phyloP scores from a whole-genome alignment of 768 basidiomycete species.

The Lactarius evosmus region DNA sequence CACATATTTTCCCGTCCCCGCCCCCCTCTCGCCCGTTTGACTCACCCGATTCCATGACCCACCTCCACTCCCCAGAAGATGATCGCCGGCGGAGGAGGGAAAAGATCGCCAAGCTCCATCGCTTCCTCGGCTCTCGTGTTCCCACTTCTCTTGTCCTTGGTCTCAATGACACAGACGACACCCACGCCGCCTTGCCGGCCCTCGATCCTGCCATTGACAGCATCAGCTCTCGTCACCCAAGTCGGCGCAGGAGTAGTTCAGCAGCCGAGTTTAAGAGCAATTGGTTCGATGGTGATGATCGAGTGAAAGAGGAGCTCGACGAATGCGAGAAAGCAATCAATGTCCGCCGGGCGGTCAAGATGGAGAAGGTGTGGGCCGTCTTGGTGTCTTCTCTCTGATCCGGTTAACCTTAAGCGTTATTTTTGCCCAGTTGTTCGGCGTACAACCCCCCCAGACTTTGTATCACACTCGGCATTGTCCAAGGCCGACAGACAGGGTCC shows the following conservation, averaged over 20 bases:
- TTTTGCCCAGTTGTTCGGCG: slow-evolving; percentile 66
- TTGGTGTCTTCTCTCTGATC: background rate
- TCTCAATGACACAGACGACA: slow-evolving; percentile 34
- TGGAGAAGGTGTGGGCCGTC: slow-evolving; percentile 77
- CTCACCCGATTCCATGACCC: slow-evolving; percentile 42
- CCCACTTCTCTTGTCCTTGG: slow-evolving; percentile 67
- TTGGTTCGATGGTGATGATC: slow-evolving; percentile 57
- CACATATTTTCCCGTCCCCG: slow-evolving; percentile 5
- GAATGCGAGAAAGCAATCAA: slow-evolving; percentile 75
- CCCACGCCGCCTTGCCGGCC: slow-evolving; percentile 37
- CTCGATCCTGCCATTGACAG: slow-evolving; percentile 27
- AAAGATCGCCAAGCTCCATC: slow-evolving; percentile 76
- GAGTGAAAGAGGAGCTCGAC: slow-evolving; percentile 66
- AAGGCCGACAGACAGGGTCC: slow-evolving; percentile 28
- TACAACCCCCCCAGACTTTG: slow-evolving; percentile 74
- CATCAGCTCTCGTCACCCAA: slow-evolving; percentile 33
- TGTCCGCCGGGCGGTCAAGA: slow-evolving; percentile 77
- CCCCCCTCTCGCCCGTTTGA: slow-evolving; percentile 42
- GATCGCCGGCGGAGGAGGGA: slow-evolving; percentile 69
- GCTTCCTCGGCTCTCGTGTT: slow-evolving; percentile 80
- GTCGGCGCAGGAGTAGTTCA: slow-evolving; percentile 53
- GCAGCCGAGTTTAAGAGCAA: slow-evolving; percentile 45
- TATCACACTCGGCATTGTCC: slow-evolving; percentile 62
- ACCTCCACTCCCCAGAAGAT: slow-evolving; percentile 49
- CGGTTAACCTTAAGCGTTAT: background rate